phyloP scores from a whole-genome alignment of 495 filamentous ascomycete species.

The Xylaria bambusicola region DNA sequence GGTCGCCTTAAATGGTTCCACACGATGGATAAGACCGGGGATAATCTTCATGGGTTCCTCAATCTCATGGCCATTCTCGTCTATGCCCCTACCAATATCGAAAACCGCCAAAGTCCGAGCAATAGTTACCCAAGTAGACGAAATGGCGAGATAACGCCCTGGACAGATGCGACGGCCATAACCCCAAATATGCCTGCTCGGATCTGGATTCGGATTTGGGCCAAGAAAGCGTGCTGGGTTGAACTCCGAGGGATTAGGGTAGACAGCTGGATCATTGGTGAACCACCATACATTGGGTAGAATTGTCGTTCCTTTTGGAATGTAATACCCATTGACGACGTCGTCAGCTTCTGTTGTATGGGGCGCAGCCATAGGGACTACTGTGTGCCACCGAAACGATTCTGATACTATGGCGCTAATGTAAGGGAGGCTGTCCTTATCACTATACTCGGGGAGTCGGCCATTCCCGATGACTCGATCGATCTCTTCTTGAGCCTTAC shows the following conservation, averaged over 20 bases:
- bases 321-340: conserved; percentile 39
- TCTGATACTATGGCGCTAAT: conserved; percentile 31
- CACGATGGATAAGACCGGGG: conserved; percentile 31
- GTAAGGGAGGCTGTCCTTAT: conserved; percentile 33
- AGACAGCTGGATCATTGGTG: conserved; percentile 31
- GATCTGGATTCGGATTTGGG: conserved; percentile 41
- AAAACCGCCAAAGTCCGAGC: conserved; percentile 44
- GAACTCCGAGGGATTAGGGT: conserved; percentile 42
- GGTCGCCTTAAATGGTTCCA: conserved; percentile 32
- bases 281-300: conserved; percentile 27
- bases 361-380: conserved; percentile 32
- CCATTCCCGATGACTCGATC: conserved; percentile 31
- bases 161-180: conserved; percentile 54
- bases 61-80: conserved; percentile 31
- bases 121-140: conserved; percentile 43
- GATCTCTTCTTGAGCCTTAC: conserved; percentile 33
- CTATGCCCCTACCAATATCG: conserved; percentile 34
- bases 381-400: conserved; percentile 24
- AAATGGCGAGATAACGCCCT: conserved; percentile 48
- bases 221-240: conserved; percentile 40
- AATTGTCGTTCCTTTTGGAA: conserved; percentile 43
- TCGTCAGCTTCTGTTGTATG: conserved; percentile 40
- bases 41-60: conserved; percentile 26
- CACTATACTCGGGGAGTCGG: conserved; percentile 30
- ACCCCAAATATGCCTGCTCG: conserved; percentile 46